Conservation (phyloP, 192 early-diverging fungal genomes). For the Linnemannia elongata region DNA sequence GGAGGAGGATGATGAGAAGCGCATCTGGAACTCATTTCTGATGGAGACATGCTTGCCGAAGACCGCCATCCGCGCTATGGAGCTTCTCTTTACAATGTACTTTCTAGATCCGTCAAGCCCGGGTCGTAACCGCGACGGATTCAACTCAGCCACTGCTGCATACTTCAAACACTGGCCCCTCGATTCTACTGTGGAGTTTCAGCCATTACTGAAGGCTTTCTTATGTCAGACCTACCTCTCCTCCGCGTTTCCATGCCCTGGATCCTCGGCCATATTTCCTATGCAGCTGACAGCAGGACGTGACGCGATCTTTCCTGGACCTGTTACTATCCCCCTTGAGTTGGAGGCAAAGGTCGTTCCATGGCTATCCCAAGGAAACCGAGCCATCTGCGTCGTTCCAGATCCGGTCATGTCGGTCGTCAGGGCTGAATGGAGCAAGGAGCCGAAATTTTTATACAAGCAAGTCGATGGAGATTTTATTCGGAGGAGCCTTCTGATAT, state of each 20-base stretch:
- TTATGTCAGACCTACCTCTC: background rate
- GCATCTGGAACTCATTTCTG: slow-evolving; percentile 24
- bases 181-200: background rate
- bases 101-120: background rate
- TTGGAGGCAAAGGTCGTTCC: background rate
- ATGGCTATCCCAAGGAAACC: background rate
- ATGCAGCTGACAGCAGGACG: background rate
- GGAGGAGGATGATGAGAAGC: background rate
- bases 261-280: background rate
- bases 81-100: background rate
- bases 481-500: background rate
- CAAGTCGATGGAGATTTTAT: slow-evolving; percentile 4
- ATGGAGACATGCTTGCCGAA: slow-evolving; percentile 1
- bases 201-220: background rate
- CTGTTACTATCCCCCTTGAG: background rate
- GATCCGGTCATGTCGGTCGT: background rate
- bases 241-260: background rate
- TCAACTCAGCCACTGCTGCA: background rate
- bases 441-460: background rate
- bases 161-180: slow-evolving; percentile 16
- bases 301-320: background rate
- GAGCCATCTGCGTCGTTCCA: too few relatives aligned
- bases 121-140: background rate
- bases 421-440: background rate
- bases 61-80: background rate